These are phyloP conservation scores for Pichia sp. DNA, from an alignment of 1,139 yeast genomes.

Conservation along the genomic window DNA sequence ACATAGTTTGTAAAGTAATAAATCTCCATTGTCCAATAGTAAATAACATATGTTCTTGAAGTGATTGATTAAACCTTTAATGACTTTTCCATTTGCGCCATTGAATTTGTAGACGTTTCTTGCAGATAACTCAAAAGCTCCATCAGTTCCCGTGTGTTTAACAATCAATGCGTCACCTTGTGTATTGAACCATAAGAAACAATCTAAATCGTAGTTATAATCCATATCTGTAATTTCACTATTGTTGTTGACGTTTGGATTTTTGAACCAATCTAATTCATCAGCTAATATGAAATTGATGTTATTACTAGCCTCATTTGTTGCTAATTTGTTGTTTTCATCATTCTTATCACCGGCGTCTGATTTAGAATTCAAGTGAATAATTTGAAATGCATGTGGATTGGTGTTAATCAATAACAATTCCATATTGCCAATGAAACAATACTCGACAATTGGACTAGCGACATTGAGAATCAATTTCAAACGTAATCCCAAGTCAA, in stretches of 20 bases:
- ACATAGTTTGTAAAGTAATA: conserved; percentile 28
- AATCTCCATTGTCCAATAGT: conserved; percentile 31
- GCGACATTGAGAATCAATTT: conserved; percentile 46
- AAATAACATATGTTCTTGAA: conserved; percentile 29
- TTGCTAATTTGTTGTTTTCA: not conserved
- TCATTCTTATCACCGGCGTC: conserved; percentile 6
- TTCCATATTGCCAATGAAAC: conserved; percentile 32
- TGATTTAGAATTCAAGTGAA: conserved; percentile 33
- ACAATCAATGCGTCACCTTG: conserved; percentile 30
- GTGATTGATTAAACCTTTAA: conserved; percentile 26
- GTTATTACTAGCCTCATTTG: conserved; percentile 18
- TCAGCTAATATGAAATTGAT: conserved; percentile 30
- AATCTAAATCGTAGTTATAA: conserved; percentile 25
- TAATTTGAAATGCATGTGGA: conserved; percentile 40
- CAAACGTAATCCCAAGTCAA: conserved; percentile 38
- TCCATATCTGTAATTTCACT: conserved; percentile 22
- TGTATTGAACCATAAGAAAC: conserved; percentile 31
- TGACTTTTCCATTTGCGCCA: conserved; percentile 14
- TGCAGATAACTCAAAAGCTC: conserved; percentile 23
- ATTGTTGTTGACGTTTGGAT: conserved; percentile 14
- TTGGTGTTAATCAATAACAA: conserved; percentile 37
- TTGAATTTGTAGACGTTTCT: conserved; percentile 16
- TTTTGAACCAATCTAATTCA: conserved; percentile 32
- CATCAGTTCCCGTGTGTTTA: conserved; percentile 13
- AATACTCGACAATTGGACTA: conserved; percentile 37